Base-by-base conservation (phyloP, 2,329 filamentous ascomycete genomes). In the Colletotrichum somersetense region DNA sequence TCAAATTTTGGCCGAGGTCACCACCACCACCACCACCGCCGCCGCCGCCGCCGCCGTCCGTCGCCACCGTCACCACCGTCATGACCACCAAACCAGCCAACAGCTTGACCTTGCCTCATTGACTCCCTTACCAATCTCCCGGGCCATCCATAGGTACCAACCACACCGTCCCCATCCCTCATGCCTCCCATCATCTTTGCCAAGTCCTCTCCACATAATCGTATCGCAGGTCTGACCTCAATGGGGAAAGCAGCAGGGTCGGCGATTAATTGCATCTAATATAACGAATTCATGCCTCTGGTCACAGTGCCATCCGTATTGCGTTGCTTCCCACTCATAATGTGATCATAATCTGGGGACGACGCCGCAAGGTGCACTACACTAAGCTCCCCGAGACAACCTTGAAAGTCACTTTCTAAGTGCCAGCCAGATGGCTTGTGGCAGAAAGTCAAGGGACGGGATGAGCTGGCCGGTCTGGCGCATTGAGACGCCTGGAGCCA, bases 221-320 rank as follows among this genome's bases (percentile, higher is more conserved):
- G 33, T 26, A 14, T 52, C 55, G 35, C 53, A 30, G 44, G 23
- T 23, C 66, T n/a, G 50, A 56, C 53, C 67, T 59, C 44, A 55
- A 53, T 40, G 26, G 65, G 42, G 52, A 55, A 53, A 59, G 52
- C 52, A 55, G 44, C 66, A 65, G 55, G 55, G 48, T 70, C n/a
- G 38, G 55, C 55, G 33, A 67, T 71, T 71, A 30, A 73, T 71
- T 73, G 57, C 55, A 26, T n/a, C 67, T 56, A 50, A 73, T 62
- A 66, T 71, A 71, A 62, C 71, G 20, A 62, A 33, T 66, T 71
- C 62, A 71, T 73, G 71, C 71, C n/a, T 42, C 40, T 63, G 42
- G 55, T 42, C 56, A 50, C 44, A 40, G 12, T 26, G 42, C 42
- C 30, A 30, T 30, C 42, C 38, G 48, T 50, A 48, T 71, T 56